These are phyloP conservation scores for Phlegmacium glaucopus DNA, from an alignment of 768 basidiomycete genomes.

Conservation along the genomic window DNA sequence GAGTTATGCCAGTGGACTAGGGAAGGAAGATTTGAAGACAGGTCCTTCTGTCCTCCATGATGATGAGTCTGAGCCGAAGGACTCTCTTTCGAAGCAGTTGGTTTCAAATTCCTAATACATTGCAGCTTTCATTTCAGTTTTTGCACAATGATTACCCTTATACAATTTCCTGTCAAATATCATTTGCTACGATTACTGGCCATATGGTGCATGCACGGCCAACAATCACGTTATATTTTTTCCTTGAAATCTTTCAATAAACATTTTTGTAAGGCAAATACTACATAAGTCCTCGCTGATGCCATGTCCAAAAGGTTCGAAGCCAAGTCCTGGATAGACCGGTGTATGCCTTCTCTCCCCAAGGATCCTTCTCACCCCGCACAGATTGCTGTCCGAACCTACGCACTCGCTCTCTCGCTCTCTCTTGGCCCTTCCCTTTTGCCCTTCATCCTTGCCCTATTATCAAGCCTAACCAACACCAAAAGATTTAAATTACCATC, in stretches of 20 bases:
- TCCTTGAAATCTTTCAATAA: no score
- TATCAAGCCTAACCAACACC: slow-evolving; percentile 3
- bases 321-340: slow-evolving; percentile 15
- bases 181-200: no score
- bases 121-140: no score
- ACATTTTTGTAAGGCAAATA: background rate
- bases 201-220: no score
- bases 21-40: background rate
- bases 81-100: no score
- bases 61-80: no score
- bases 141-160: no score
- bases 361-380: slow-evolving; percentile 46
- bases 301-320: background rate
- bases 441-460: slow-evolving; percentile 40
- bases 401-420: slow-evolving; percentile 59
- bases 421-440: slow-evolving; percentile 65
- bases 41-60: no score
- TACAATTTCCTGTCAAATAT: no score
- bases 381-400: slow-evolving; percentile 64
- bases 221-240: no score
- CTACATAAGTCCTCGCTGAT: background rate
- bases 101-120: no score
- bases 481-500: slow-evolving; percentile 19
- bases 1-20: slow-evolving; percentile 45
- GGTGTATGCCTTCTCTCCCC: slow-evolving; percentile 20